These are phyloP conservation scores for Aschersonia sp. DNA, from an alignment of 2,329 filamentous ascomycete genomes.

Conservation along the genomic window DNA sequence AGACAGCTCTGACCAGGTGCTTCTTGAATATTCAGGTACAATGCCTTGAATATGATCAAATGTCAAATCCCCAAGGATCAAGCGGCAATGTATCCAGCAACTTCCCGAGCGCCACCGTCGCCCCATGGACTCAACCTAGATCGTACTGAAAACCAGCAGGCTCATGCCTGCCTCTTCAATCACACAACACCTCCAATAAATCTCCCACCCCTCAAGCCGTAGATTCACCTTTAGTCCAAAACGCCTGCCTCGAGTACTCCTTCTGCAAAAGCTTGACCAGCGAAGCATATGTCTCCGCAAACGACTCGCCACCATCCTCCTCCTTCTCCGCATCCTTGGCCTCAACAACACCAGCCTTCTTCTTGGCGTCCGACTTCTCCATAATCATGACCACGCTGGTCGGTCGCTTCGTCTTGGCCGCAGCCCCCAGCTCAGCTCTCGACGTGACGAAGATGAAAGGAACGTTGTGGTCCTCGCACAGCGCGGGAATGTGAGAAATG, in stretches of 20 bases:
- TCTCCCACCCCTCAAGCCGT: constrained; percentile 8
- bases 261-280: constrained; percentile 53
- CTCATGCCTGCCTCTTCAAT: too few relatives aligned
- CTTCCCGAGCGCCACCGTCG: too few relatives aligned
- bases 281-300: constrained; percentile 48
- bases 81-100: too few relatives aligned
- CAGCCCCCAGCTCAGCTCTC: constrained; percentile 84
- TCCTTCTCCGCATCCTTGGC: constrained; percentile 27
- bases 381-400: constrained; percentile 91
- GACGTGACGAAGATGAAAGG: constrained; percentile 93
- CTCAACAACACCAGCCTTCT: constrained; percentile 18
- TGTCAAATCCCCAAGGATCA: too few relatives aligned
- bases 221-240: constrained; percentile 27
- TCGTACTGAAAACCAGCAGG: too few relatives aligned
- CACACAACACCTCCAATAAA: background rate
- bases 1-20: constrained; percentile 8
- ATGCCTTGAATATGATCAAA: too few relatives aligned
- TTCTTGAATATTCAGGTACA: too few relatives aligned
- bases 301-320: constrained; percentile 39
- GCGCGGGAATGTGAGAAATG: constrained; percentile 92
- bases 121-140: too few relatives aligned
- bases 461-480: constrained; percentile 96
- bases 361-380: constrained; percentile 36
- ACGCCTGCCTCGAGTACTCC: constrained; percentile 44
- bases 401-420: constrained; percentile 87